phyloP scores from a whole-genome alignment of 345 rosid genomes.

The Physaria fendleri region DNA sequence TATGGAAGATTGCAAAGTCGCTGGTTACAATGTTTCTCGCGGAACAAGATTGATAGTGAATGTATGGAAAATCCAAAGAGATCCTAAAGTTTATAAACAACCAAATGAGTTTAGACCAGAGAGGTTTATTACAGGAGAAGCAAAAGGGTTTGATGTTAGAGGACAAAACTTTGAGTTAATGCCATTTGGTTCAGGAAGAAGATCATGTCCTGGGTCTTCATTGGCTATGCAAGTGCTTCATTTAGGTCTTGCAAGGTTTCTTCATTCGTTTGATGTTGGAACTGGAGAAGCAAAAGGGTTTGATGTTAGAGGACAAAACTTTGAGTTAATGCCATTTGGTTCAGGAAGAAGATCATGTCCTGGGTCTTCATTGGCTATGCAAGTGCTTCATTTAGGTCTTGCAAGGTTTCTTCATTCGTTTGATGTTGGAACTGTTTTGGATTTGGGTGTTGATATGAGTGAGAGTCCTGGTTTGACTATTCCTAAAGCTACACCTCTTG shows the following conservation, averaged over 20 bases:
- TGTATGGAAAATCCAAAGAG: conserved; percentile 49
- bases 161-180: conserved; percentile 44
- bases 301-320: conserved; percentile 36
- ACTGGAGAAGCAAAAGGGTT: conserved; percentile 28
- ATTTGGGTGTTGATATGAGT: no score
- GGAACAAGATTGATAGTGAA: conserved; percentile 51
- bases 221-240: conserved; percentile 37
- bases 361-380: conserved; percentile 38
- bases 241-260: conserved; percentile 36
- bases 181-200: conserved; percentile 48
- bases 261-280: conserved; percentile 41
- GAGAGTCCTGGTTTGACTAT: no score
- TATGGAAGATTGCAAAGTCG: conserved; percentile 41
- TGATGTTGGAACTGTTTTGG: conserved; percentile 28
- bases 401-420: conserved; percentile 45
- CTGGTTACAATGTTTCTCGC: conserved; percentile 34
- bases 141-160: conserved; percentile 20
- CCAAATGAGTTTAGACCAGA: conserved; percentile 44
- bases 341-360: conserved; percentile 48
- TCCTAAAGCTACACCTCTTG: conserved; percentile 44
- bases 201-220: conserved; percentile 42
- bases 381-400: conserved; percentile 31
- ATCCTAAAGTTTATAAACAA: conserved; percentile 36
- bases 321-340: conserved; percentile 46
- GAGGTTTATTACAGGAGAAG: conserved; percentile 46